Evolutionary conservation across 805 yeast species (phyloP).

Genomic region (Pichia kluyveri): DNA sequence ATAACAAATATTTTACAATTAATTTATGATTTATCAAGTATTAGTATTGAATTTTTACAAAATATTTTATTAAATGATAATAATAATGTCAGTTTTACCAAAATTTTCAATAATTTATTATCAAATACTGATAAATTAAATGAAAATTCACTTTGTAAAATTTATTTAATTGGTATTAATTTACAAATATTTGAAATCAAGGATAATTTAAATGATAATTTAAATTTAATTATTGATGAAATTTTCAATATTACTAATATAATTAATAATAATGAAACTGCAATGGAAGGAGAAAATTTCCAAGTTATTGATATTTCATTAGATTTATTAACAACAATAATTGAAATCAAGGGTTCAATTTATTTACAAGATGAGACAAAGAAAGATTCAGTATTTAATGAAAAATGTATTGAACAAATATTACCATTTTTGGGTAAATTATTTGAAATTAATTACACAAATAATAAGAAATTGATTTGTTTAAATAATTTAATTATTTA

Average conservation of each 20-base stretch:
- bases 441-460: conserved; percentile 34
- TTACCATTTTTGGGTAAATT: conserved; percentile 31
- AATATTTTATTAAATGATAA: conserved; percentile 4
- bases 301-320: conserved; percentile 62
- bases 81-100: background rate
- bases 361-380: background rate
- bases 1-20: conserved; percentile 17
- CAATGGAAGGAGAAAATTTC: conserved; percentile 23
- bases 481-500: conserved; percentile 57
- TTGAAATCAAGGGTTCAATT: conserved; percentile 39
- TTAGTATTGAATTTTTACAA: conserved; percentile 20
- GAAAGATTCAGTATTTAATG: conserved; percentile 15
- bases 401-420: conserved; percentile 13
- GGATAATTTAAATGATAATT: conserved; percentile 10
- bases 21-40: conserved; percentile 23
- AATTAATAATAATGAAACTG: conserved; percentile 4
- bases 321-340: conserved; percentile 67
- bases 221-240: conserved; percentile 12
- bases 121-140: background rate
- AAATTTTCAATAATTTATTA: background rate
- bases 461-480: conserved; percentile 50
- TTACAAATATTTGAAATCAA: conserved; percentile 24
- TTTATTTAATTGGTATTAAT: conserved; percentile 22
- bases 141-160: conserved; percentile 11
- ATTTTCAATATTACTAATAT: conserved; percentile 16